Evolutionary conservation across 257 asterid species (phyloP).

Genomic region (Capsicum chinense): DNA sequence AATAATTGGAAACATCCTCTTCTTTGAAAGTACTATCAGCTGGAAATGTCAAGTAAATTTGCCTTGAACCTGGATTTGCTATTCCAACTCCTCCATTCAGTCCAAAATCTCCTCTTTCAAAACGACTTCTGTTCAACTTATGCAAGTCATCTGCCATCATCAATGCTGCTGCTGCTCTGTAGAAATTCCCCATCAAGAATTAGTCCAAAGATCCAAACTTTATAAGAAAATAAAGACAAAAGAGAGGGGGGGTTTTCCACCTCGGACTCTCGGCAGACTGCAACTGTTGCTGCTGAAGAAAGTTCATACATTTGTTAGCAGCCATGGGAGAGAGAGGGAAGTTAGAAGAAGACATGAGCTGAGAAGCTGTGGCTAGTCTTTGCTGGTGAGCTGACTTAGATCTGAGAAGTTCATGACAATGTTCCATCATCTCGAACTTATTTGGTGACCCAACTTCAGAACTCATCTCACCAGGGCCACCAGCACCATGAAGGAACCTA

Average conservation of each 20-base stretch:
- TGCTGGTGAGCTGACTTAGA: conserved; percentile 60
- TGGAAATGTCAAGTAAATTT: conserved; percentile 75
- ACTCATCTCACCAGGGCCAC: conserved; percentile 42
- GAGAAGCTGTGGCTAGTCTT: conserved; percentile 38
- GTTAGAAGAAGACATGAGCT: conserved; percentile 45
- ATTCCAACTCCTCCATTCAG: conserved; percentile 42
- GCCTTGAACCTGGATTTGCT: conserved; percentile 62
- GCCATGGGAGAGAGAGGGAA: conserved; percentile 52
- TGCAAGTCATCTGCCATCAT: conserved; percentile 56
- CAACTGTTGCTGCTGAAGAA: conserved; percentile 55
- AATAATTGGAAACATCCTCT: conserved; percentile 71
- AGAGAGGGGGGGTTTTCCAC: background rate
- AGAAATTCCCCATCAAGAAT: conserved; percentile 15
- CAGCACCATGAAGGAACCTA: conserved; percentile 66
- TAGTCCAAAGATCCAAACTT: background rate
- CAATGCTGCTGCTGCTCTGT: conserved; percentile 40
- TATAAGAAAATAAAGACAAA: background rate
- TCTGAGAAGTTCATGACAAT: conserved; percentile 56
- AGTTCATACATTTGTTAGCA: conserved; percentile 56
- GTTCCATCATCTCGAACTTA: conserved; percentile 65
- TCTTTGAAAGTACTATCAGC: conserved; percentile 74
- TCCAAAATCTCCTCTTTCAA: conserved; percentile 57
- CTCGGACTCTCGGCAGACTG: conserved; percentile 62
- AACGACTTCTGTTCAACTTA: conserved; percentile 45
- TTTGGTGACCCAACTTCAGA: conserved; percentile 53